Base-by-base conservation (phyloP, 768 basidiomycete genomes). In the Xerocomus spinulosus region DNA sequence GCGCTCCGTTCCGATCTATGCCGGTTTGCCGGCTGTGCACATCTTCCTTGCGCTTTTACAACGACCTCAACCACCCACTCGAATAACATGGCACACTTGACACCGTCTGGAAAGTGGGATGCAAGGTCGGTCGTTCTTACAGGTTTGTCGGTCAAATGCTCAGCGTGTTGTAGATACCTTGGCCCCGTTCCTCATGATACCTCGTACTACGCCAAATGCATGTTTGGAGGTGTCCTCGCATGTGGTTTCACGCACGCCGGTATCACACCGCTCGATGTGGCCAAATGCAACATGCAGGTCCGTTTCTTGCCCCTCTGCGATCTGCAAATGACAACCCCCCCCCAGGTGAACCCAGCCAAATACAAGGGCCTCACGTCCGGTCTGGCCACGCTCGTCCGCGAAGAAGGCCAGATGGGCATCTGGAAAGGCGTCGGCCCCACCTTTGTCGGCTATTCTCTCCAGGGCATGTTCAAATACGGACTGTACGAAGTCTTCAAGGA, bases 401-500 rank as follows among this genome's bases (percentile, higher is more conserved):
- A 91, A 67, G 88, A 94, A 70, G 89, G 93, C 60, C 70, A 82
- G 51, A 81, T 69, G 32, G 94, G 91, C 69, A 81, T 96, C 70
- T 87, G 92, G 83, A 97, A 95, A 71, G 94, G 94, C 61, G 75
- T 96, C 65, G 89, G 89, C 30, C 94, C 94, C 45, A 97, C 94
- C 50, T 75, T 92, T 53, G 76, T 95, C 70, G 92, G 94, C 54
- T 94, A 94, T 76, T 90, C 91, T 9, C 79, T 92, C 60, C 94
- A 96, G 74, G 94, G 94, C 67, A 85, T 93, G 81, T 92, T 95
- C 86, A 97, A 97, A 73, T 96, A 91, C 69, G 94, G 94, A 74
- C 88, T 94, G 68, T 96, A 96, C 69, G 93, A 97, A 73, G 68
- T 87, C 64, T 97, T 94, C 87, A 97, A 95, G 78, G 93, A 96